phyloP scores from a whole-genome alignment of 78 protist genomes.

The Guillardia theta region DNA sequence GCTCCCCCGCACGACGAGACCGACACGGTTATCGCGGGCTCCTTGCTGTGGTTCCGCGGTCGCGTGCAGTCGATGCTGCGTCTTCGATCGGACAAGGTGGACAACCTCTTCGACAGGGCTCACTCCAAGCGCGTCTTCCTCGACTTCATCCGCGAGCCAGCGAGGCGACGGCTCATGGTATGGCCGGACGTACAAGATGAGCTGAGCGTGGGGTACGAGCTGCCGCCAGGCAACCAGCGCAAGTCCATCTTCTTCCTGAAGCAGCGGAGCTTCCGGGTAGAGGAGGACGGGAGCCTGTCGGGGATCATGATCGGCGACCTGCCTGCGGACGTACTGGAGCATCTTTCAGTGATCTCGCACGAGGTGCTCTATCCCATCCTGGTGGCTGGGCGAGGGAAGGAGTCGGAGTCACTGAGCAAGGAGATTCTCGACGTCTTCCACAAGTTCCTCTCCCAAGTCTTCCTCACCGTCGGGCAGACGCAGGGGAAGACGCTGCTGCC shows the following conservation, averaged over 20 bases:
- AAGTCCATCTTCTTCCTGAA: background rate
- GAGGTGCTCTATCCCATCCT: slow-evolving; percentile 11
- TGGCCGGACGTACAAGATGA: background rate
- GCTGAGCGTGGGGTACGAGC: background rate
- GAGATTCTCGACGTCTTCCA: background rate
- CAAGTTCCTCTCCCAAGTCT: slow-evolving; percentile 6
- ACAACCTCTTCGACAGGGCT: background rate
- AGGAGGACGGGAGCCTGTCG: slow-evolving; percentile 9
- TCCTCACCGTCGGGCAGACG: slow-evolving; percentile 15
- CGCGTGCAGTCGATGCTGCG: background rate
- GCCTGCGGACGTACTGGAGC: background rate
- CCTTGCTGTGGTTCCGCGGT: background rate
- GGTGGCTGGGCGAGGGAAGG: background rate
- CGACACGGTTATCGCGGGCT: background rate
- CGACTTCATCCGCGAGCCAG: background rate
- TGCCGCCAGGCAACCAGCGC: background rate
- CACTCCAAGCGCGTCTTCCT: background rate
- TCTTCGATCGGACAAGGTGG: background rate
- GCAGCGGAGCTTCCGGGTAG: background rate
- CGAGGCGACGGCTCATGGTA: background rate
- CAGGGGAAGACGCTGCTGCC: slow-evolving; percentile 37
- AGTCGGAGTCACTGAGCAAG: background rate
- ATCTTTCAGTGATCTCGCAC: background rate
- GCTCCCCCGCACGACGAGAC: background rate
- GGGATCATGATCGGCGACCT: background rate